Evolutionary conservation across 1,284 basidiomycete genomes (phyloP).

Genomic region (Cutaneotrichosporon daszewskae): DNA sequence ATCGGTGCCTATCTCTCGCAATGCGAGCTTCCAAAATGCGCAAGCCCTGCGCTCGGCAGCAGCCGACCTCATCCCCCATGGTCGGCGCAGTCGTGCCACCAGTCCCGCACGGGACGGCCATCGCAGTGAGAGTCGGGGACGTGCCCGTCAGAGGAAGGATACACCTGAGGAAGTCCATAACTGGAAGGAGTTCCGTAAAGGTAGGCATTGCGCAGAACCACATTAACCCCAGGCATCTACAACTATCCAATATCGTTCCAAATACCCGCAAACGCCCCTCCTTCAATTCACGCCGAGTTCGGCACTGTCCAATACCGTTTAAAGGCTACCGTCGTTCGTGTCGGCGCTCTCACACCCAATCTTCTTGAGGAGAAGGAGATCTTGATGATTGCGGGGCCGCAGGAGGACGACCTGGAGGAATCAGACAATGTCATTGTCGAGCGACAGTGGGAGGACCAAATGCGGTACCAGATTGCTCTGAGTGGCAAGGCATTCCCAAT

Average conservation of each 20-base stretch:
- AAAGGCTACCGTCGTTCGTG: conserved; percentile 75
- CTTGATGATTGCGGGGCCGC: conserved; percentile 67
- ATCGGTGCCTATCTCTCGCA: conserved; percentile 10
- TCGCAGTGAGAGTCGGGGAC: conserved; percentile 38
- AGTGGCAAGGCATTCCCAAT: conserved; percentile 76
- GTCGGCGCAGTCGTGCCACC: conserved; percentile 11
- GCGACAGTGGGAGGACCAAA: conserved; percentile 84
- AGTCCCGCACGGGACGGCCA: conserved; percentile 19
- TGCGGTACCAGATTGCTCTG: conserved; percentile 70
- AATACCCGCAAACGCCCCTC: conserved; percentile 73
- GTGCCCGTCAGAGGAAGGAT: conserved; percentile 41
- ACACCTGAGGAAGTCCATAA: conserved; percentile 53
- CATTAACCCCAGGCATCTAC: conserved; percentile 63
- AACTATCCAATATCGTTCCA: conserved; percentile 90
- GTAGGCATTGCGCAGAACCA: conserved; percentile 48
- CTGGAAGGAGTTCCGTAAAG: conserved; percentile 88
- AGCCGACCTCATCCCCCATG: background rate
- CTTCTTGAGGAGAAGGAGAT: conserved; percentile 68
- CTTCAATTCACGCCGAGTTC: conserved; percentile 70
- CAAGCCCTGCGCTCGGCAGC: background rate
- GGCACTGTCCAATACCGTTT: conserved; percentile 76
- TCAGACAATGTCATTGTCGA: conserved; percentile 78
- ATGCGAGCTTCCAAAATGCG: background rate
- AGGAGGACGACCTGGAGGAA: conserved; percentile 72
- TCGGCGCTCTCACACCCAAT: conserved; percentile 73